Conservation (phyloP, 176 grass and related monocot species). For the Triticum turgidum region DNA sequence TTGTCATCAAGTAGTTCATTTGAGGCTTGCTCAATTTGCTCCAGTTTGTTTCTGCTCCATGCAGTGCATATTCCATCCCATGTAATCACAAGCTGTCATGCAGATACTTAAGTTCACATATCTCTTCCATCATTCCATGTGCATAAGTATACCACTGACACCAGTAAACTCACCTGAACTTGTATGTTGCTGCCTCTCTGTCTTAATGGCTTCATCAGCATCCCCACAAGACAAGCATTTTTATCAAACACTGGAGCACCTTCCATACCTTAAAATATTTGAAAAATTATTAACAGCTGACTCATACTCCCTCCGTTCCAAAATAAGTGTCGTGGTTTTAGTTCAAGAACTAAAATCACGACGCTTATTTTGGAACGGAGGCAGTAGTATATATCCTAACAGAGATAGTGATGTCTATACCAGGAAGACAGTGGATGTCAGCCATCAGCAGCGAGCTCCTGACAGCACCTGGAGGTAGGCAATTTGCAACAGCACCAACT, state of each 20-base stretch:
- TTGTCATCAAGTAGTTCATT: conserved; percentile 34
- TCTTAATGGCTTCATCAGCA: conserved; percentile 80
- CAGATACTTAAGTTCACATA: conserved; percentile 29
- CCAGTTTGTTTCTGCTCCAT: conserved; percentile 37
- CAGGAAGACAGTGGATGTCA: conserved; percentile 80
- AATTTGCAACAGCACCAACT: conserved; percentile 80
- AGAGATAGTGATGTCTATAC: conserved; percentile 40
- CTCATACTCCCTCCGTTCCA: background rate
- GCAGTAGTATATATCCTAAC: conserved; percentile 8
- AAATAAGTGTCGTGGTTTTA: too few species aligned
- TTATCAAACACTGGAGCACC: conserved; percentile 84
- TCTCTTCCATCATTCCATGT: background rate
- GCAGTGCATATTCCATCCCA: conserved; percentile 75
- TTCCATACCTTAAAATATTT: conserved; percentile 78
- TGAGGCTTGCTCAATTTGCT: conserved; percentile 36
- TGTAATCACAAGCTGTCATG: conserved; percentile 77
- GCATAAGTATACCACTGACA: conserved; percentile 13
- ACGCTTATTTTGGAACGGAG: too few species aligned
- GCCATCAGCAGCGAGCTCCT: conserved; percentile 70
- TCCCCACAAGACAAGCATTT: conserved; percentile 63
- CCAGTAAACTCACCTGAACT: conserved; percentile 70
- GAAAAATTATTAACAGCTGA: conserved; percentile 32
- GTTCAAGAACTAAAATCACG: too few species aligned
- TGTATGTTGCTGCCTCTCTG: conserved; percentile 67
- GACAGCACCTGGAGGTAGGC: conserved; percentile 54